These are phyloP conservation scores for Thalassiosira mediterranea DNA, from an alignment of 352 stramenopile species.

Conservation along the genomic window DNA sequence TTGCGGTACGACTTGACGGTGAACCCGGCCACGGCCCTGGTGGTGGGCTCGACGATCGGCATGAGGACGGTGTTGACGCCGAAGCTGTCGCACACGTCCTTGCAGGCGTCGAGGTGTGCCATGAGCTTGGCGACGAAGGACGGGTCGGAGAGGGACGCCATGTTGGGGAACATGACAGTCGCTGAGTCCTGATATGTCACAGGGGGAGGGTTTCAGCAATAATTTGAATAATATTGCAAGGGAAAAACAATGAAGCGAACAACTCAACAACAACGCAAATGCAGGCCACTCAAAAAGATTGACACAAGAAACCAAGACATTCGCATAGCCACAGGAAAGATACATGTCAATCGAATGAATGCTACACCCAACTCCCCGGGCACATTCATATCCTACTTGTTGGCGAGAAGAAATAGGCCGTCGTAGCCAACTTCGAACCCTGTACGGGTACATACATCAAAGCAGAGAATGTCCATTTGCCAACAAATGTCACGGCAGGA, in stretches of 20 bases:
- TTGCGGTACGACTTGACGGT: conserved; percentile 73
- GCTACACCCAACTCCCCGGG: too few species aligned
- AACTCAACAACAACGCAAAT: neutral
- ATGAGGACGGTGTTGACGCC: conserved; percentile 67
- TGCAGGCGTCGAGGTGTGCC: conserved; percentile 77
- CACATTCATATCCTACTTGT: too few species aligned
- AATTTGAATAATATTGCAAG: neutral
- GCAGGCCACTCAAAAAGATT: too few species aligned
- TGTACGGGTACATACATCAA: too few species aligned
- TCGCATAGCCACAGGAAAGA: too few species aligned
- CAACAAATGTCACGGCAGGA: too few species aligned
- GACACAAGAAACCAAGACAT: too few species aligned
- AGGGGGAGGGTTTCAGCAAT: neutral
- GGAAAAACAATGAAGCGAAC: neutral
- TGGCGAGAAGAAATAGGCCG: too few species aligned
- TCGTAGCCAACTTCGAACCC: too few species aligned
- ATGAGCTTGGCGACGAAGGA: conserved; percentile 68
- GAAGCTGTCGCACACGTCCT: conserved; percentile 82
- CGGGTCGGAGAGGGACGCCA: conserved; percentile 55
- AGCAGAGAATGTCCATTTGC: too few species aligned
- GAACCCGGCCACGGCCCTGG: conserved; percentile 55
- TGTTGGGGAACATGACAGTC: conserved; percentile 73
- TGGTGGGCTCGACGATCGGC: conserved; percentile 40
- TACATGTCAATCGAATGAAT: too few species aligned
- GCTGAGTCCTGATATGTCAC: conserved; percentile 56